Conservation (phyloP, 2,329 filamentous ascomycete species). For the Microdochium paspali region DNA sequence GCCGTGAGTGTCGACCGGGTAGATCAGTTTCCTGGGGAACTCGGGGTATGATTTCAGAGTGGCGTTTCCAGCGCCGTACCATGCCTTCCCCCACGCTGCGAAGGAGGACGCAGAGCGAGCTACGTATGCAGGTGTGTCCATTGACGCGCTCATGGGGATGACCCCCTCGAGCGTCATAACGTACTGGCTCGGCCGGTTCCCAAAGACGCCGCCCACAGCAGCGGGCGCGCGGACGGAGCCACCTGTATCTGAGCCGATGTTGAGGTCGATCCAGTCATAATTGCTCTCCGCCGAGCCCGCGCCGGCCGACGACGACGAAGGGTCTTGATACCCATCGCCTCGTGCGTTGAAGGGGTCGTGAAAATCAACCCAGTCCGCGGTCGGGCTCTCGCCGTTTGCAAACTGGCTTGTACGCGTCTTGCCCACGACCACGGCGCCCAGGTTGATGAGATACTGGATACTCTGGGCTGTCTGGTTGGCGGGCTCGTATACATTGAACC, state of each 20-base stretch:
- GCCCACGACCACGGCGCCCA: slow-evolving; percentile 43
- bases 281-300: slow-evolving; percentile 25
- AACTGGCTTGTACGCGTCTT: slow-evolving; percentile 38
- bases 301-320: slow-evolving; percentile 34
- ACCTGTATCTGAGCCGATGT: slow-evolving; percentile 33
- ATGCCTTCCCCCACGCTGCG: not conserved
- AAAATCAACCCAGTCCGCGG: slow-evolving; percentile 36
- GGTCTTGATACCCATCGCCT: slow-evolving; percentile 36
- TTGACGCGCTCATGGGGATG: slow-evolving; percentile 27
- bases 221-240: slow-evolving; percentile 36
- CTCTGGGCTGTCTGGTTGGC: slow-evolving; percentile 36
- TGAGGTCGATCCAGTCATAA: slow-evolving; percentile 35
- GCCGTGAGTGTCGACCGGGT: not conserved
- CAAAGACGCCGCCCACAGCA: slow-evolving; percentile 30
- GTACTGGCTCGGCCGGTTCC: slow-evolving; percentile 31
- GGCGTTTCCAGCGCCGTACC: not conserved
- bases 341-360: slow-evolving; percentile 33
- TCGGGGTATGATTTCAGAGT: not conserved
- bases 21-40: not conserved
- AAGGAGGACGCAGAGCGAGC: not conserved
- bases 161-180: slow-evolving; percentile 29
- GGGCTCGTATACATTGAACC: slow-evolving; percentile 42
- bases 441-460: slow-evolving; percentile 48
- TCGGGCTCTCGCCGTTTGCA: slow-evolving; percentile 31
- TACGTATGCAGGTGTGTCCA: slow-evolving; percentile 36